Percentiles rank a stretch among this genome's conserved stretches.
phyloP scores from a whole-genome alignment of 1,284 basidiomycete genomes.

The Lignosus rhinocerotis region DNA sequence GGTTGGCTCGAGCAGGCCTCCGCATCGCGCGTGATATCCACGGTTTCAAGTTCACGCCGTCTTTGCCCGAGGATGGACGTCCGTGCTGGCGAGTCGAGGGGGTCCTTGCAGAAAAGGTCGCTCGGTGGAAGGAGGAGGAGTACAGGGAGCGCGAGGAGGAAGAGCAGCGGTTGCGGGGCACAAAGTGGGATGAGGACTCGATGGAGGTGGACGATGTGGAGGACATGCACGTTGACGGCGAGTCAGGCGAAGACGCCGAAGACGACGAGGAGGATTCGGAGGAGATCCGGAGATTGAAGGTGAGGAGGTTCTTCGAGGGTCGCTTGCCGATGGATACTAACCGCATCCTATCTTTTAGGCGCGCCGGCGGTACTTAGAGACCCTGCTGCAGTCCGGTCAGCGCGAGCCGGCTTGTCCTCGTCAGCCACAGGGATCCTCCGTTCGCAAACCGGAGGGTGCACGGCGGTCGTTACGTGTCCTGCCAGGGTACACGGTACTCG shows the following conservation, averaged over 20 bases:
- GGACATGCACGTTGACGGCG: conserved; percentile 36
- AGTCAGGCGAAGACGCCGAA: conserved; percentile 55
- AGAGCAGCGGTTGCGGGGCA: conserved; percentile 59
- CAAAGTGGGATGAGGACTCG: conserved; percentile 59
- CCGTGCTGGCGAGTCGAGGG: conserved; percentile 72
- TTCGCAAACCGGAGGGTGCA: conserved; percentile 33
- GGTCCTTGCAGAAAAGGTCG: conserved; percentile 67
- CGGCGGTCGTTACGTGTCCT: conserved; percentile 58
- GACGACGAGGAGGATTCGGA: conserved; percentile 68
- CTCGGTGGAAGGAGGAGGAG: conserved; percentile 70
- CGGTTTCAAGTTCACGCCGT: conserved; percentile 63
- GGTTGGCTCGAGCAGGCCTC: conserved; percentile 73
- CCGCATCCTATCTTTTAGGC: conserved; percentile 43
- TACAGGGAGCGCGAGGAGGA: conserved; percentile 64
- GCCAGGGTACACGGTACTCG: conserved; percentile 87
- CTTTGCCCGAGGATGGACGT: conserved; percentile 43
- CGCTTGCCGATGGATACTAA: conserved; percentile 3
- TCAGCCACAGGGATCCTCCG: conserved; percentile 35
- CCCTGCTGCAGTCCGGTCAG: conserved; percentile 51
- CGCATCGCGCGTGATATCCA: conserved; percentile 72
- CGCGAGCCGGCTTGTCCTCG: conserved; percentile 34
- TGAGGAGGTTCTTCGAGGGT: conserved; percentile 31
- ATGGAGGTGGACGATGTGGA: conserved; percentile 69
- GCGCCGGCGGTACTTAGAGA: conserved; percentile 65
- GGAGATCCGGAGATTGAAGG: conserved; percentile 78